Evolutionary conservation across 441 rosid species (phyloP).

Genomic region (Corymbia citriodora): DNA sequence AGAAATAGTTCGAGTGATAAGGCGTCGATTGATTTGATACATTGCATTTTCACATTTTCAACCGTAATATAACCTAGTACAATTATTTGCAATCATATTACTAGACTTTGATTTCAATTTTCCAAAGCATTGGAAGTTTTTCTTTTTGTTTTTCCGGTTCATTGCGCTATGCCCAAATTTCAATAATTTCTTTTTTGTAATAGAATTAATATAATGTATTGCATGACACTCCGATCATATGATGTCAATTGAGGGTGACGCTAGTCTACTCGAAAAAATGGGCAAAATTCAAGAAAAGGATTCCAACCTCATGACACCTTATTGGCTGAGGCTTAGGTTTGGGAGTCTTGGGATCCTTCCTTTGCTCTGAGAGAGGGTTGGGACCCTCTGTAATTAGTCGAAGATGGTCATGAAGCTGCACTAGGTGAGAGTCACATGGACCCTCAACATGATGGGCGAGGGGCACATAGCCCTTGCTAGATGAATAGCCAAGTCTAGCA

Average conservation of each 20-base stretch:
- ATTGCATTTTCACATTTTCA: not conserved
- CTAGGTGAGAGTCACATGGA: not conserved
- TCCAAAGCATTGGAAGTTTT: not conserved
- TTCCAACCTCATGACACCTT: not conserved
- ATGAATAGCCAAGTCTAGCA: not conserved
- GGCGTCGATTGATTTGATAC: not conserved
- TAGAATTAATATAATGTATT: not conserved
- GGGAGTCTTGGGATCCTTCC: not conserved
- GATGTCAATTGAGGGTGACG: not conserved
- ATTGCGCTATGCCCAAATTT: not conserved
- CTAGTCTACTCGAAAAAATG: not conserved
- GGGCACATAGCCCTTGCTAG: not conserved
- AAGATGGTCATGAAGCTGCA: not conserved
- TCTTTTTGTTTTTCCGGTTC: not conserved
- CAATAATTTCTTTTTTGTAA: accelerated
- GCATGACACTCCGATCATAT: not conserved
- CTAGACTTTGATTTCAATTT: not conserved
- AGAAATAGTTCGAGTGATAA: not conserved
- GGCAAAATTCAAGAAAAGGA: not conserved
- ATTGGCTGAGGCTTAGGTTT: not conserved
- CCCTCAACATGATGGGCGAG: accelerated
- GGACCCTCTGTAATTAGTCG: not conserved
- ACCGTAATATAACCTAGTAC: not conserved
- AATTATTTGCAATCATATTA: not conserved
- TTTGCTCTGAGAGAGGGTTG: not conserved